Conservation (phyloP, 2,329 filamentous ascomycete genomes). For the Penicillium brasilianum region DNA sequence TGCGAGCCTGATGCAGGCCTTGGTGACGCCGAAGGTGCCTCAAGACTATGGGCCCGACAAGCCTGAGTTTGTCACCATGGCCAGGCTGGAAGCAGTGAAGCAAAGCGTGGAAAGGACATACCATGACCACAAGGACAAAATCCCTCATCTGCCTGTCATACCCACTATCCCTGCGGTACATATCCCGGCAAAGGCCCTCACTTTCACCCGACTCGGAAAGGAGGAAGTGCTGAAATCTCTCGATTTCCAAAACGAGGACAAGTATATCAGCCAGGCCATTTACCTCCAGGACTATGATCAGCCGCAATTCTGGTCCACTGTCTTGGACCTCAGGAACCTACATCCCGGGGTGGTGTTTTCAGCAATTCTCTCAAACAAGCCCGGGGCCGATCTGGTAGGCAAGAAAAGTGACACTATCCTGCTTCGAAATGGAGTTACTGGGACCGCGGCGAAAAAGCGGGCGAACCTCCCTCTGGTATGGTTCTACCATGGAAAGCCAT, state of each 20-base stretch:
- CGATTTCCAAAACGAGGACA: conserved; percentile 1
- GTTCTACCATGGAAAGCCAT: conserved; percentile 18
- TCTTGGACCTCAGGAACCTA: conserved; percentile 10
- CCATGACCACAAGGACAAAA: background rate
- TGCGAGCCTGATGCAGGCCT: conserved; percentile 15
- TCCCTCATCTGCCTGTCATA: conserved; percentile 7
- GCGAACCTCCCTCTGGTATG: background rate
- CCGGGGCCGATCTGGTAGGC: background rate
- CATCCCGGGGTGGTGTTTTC: conserved; percentile 14
- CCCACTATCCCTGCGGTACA: conserved; percentile 7
- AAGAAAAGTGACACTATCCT: conserved; percentile 9
- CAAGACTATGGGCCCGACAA: conserved; percentile 6
- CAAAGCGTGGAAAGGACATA: background rate
- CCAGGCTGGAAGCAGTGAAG: conserved; percentile 4
- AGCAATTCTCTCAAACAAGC: conserved; percentile 13
- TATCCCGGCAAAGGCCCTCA: conserved; percentile 6
- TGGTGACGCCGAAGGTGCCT: conserved; percentile 12
- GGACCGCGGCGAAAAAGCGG: conserved; percentile 15
- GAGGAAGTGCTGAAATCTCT: background rate
- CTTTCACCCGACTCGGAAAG: conserved; percentile 5
- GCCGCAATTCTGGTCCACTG: conserved; percentile 7
- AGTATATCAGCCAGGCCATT: conserved; percentile 12
- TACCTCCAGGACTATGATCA: conserved; percentile 10
- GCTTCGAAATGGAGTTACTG: conserved; percentile 16
- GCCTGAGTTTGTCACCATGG: conserved; percentile 11